Evolutionary conservation across 2,329 filamentous ascomycete genomes (phyloP), one percentile per base, ranked within the genome.

Genomic region (Calonectria naviculata): DNA sequence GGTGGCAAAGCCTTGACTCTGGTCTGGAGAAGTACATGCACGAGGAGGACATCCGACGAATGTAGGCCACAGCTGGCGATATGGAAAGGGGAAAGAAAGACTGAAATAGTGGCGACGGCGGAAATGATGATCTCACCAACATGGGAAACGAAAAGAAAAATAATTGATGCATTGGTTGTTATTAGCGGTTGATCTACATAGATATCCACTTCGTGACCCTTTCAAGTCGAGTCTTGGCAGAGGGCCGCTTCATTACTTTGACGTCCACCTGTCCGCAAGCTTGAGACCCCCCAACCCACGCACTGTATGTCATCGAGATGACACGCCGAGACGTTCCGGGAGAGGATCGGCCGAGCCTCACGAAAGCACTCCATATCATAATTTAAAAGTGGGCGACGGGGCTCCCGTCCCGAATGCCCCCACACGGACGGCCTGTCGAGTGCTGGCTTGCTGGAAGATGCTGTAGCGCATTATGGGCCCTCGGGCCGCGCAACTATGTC

Each of bases 1-100:
- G 97, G 97, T 99, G 97, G 97, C 88, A 92, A 80, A 92, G 94
- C 84, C 89, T 98, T 68, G 93, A 97, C 77, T 87, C 89, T 28
- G 94, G 93, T 12, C 87, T 98, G 76, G 93, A 97, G 71, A 93
- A 94, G 85, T 98, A 96, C 85, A 89, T 91, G 84, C 93, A 95
- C 81, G 95, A 98, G 87, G 91, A 92, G 81, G 88, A 93, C 81
- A 98, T 98, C 79, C 92, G 95, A 77, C 92, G 96, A 77, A 98
- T 98, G 65, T 75, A 61, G 69, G 38, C 12, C 28, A 52, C 63
- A 17, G 28, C 17, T 68, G 36, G 21, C 42, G 21, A 12, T 7
- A 24, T 12, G n/a, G 56, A 65, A 66, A 7, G 13, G 13, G 58
- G 54, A 73, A 52, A 44, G 65, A 47, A 49, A 36, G 19, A 44